Percentiles rank a stretch among this genome's conserved stretches.
Conservation (phyloP, 2,329 filamentous ascomycete species). For the Raffaelea albimanens region DNA sequence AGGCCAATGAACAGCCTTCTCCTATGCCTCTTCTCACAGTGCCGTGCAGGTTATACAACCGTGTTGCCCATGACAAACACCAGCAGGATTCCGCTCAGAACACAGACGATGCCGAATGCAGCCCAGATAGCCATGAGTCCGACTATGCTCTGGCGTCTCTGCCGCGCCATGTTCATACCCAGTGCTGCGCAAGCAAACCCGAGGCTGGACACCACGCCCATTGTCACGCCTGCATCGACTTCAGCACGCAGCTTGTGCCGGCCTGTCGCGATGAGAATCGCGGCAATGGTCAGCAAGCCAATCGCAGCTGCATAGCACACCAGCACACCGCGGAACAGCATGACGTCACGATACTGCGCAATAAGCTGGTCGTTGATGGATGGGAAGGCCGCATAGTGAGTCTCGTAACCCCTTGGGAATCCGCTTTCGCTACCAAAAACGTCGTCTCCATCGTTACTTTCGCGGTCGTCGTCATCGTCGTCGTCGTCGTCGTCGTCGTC, state of each 20-base stretch:
- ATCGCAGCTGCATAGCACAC: conserved; percentile 50
- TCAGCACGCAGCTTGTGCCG: conserved; percentile 57
- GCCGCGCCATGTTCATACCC: conserved; percentile 45
- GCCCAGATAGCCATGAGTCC: conserved; percentile 34
- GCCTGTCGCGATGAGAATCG: conserved; percentile 58
- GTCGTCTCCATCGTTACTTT: conserved; percentile 33
- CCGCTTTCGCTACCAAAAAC: conserved; percentile 28
- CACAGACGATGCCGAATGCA: conserved; percentile 34
- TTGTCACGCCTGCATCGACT: conserved; percentile 63
- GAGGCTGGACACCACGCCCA: conserved; percentile 59
- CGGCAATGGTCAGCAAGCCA: conserved; percentile 54
- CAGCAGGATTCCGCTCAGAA: conserved; percentile 41
- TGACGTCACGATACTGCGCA: conserved; percentile 39
- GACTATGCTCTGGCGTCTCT: conserved; percentile 30
- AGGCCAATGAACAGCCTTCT: not conserved
- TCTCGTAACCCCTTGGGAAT: conserved; percentile 40
- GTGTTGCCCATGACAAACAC: conserved; percentile 37
- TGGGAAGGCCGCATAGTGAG: conserved; percentile 44
- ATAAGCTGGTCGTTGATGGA: conserved; percentile 42
- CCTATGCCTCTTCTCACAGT: no score
- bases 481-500: conserved; percentile 16
- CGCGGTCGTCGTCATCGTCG: conserved; percentile 20
- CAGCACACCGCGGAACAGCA: conserved; percentile 44
- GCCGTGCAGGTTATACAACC: conserved; percentile 1
- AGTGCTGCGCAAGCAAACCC: conserved; percentile 54